phyloP scores from a whole-genome alignment of 805 yeast species.

The Ogataea ramenticola region DNA sequence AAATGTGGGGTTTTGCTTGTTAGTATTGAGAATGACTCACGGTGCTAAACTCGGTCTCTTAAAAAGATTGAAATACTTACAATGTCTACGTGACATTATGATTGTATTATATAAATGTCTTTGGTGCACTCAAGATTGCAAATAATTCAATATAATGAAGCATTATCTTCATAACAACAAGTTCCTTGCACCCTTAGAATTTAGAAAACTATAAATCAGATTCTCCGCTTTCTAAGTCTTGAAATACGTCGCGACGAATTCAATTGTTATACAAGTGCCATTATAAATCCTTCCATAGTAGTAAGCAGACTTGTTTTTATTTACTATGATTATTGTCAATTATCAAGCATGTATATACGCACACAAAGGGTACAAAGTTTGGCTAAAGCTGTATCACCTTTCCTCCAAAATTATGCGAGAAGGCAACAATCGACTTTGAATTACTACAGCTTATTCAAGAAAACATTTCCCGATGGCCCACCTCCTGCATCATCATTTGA shows the following conservation, averaged over 20 bases:
- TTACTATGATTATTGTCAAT: no score
- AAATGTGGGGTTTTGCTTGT: not conserved
- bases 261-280: no score
- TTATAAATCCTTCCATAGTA: no score
- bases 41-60: no score
- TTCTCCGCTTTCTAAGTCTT: not conserved
- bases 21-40: not conserved
- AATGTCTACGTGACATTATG: not conserved
- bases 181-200: no score
- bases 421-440: slow-evolving; percentile 10
- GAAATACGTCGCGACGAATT: no score
- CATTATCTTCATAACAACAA: no score
- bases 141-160: no score
- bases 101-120: not conserved
- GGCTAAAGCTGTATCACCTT: no score
- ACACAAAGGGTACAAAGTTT: not conserved
- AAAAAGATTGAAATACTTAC: not conserved
- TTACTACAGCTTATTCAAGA: slow-evolving; percentile 66
- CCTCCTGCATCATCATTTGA: slow-evolving; percentile 57
- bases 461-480: slow-evolving; percentile 58
- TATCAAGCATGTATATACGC: no score
- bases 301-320: no score
- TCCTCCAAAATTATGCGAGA: not conserved
- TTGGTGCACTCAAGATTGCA: no score
- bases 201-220: not conserved